phyloP scores from a whole-genome alignment of 306 rosid species.

The Inga laurina region DNA sequence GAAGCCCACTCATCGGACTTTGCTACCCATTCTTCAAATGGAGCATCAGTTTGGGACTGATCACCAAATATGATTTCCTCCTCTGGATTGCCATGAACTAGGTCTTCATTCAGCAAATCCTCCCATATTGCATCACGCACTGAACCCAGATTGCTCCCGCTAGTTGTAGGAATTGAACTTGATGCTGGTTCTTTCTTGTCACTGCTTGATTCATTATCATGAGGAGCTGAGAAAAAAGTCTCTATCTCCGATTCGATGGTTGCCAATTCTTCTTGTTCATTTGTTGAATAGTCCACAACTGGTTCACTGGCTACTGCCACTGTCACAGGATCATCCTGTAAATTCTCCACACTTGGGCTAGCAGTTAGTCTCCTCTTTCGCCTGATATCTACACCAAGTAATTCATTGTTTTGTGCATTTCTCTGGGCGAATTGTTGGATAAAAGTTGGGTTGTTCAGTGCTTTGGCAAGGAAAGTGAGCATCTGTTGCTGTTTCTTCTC shows the following conservation, averaged over 20 bases:
- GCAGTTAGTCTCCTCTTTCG: constrained; percentile 71
- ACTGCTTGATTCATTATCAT: constrained; percentile 56
- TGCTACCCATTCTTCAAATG: constrained; percentile 54
- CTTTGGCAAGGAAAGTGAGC: constrained; percentile 71
- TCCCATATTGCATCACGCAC: constrained; percentile 56
- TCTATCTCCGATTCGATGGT: constrained; percentile 62
- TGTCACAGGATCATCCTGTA: constrained; percentile 42
- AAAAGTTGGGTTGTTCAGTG: constrained; percentile 57
- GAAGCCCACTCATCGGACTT: constrained; percentile 61
- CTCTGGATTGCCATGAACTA: constrained; percentile 51
- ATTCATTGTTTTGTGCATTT: constrained; percentile 40
- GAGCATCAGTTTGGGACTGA: constrained; percentile 51
- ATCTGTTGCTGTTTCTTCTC: constrained; percentile 81
- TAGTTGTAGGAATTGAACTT: constrained; percentile 30
- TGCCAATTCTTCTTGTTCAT: constrained; percentile 44
- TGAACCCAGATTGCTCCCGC: constrained; percentile 36
- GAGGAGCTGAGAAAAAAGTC: constrained; percentile 43
- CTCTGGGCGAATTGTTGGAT: constrained; percentile 46
- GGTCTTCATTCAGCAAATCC: constrained; percentile 60
- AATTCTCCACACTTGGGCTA: constrained; percentile 56
- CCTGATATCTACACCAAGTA: constrained; percentile 44
- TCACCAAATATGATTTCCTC: constrained; percentile 52
- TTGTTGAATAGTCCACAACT: constrained; percentile 26
- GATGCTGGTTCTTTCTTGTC: constrained; percentile 37
- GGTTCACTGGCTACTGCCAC: constrained; percentile 29